A percentile compares a stretch with the other conserved stretches of the same genome.
These are phyloP conservation scores for Bothriochloa decipiens DNA, from an alignment of 176 grass and related monocot genomes.

Conservation along the genomic window DNA sequence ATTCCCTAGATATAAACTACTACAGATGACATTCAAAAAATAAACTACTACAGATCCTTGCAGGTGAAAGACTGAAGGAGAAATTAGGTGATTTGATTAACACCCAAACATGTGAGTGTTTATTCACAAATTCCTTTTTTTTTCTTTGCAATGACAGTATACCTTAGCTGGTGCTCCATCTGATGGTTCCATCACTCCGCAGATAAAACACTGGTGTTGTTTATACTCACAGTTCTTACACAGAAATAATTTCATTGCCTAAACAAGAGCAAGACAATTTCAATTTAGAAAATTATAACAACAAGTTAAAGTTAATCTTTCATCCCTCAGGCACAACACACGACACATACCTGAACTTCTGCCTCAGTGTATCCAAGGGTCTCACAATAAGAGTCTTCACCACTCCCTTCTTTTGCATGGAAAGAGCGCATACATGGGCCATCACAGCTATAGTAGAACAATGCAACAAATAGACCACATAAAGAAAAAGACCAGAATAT, in stretches of 20 bases:
- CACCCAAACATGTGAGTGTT: no score
- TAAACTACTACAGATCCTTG: background rate
- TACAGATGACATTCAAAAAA: no score
- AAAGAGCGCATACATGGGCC: constrained; percentile 92
- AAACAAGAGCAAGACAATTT: constrained; percentile 25
- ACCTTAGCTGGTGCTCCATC: constrained; percentile 74
- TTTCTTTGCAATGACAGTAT: constrained; percentile 6
- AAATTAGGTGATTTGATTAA: background rate
- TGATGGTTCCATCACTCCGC: constrained; percentile 75
- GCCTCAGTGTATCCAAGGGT: constrained; percentile 63
- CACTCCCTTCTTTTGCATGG: constrained; percentile 70
- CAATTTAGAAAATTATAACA: constrained; percentile 37
- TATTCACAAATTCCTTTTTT: no score
- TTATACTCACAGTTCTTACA: constrained; percentile 85
- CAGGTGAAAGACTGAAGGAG: background rate
- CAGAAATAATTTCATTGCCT: constrained; percentile 82
- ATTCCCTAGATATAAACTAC: background rate
- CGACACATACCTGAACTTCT: constrained; percentile 73
- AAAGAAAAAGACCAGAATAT: background rate
- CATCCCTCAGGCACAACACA: constrained; percentile 11
- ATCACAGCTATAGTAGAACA: constrained; percentile 67
- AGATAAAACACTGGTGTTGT: constrained; percentile 90
- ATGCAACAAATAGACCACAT: constrained; percentile 24
- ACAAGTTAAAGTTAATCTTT: constrained; percentile 23
- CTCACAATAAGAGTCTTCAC: constrained; percentile 67